Evolutionary conservation across 768 basidiomycete species (phyloP).

Genomic region (Lentinula lateritia): DNA sequence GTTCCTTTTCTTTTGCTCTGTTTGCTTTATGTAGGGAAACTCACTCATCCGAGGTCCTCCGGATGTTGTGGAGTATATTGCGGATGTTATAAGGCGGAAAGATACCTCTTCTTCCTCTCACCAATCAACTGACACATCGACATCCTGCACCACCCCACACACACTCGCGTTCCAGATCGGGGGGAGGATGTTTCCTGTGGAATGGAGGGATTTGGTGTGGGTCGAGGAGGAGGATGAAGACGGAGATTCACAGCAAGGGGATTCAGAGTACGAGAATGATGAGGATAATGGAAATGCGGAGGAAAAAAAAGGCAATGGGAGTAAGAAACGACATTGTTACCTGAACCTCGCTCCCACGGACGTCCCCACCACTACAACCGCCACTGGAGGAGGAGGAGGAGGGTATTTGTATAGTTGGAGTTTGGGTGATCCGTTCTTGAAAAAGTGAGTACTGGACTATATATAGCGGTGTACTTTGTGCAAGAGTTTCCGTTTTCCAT

Average conservation of each 20-base stretch:
- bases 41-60: constrained; percentile 71
- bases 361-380: constrained; percentile 31
- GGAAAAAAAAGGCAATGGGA: no score
- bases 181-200: constrained; percentile 64
- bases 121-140: background rate
- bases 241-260: no score
- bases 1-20: no score
- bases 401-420: constrained; percentile 74
- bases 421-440: constrained; percentile 71
- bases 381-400: constrained; percentile 20
- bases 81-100: constrained; percentile 24
- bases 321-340: constrained; percentile 28
- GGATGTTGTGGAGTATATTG: constrained; percentile 41
- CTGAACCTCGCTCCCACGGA: constrained; percentile 61
- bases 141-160: constrained; percentile 50
- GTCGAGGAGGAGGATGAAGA: background rate
- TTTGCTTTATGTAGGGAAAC: constrained; percentile 46
- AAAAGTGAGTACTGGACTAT: constrained; percentile 38
- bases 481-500: no score
- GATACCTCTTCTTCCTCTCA: background rate
- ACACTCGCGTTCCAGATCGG: constrained; percentile 64
- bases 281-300: constrained; percentile 22
- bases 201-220: constrained; percentile 64
- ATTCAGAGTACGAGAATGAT: background rate
- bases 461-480: no score